Percentiles rank a stretch among this genome's conserved stretches.
These are phyloP conservation scores for Stachybotrys elegans DNA, from an alignment of 2,329 filamentous ascomycete genomes.

Conservation along the genomic window DNA sequence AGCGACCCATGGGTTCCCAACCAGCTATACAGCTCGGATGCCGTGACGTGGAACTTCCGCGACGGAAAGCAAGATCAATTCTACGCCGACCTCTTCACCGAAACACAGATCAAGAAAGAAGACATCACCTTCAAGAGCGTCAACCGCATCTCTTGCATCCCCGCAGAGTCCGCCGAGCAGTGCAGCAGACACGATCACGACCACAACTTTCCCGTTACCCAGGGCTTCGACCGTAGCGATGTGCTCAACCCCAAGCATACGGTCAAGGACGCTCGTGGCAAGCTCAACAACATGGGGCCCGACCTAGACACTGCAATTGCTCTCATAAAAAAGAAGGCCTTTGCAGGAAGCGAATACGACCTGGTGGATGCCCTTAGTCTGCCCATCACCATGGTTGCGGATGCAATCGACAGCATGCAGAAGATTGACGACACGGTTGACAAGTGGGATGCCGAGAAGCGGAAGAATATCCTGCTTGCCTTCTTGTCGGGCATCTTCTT, in stretches of 20 bases:
- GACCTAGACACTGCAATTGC: not conserved
- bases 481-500: constrained; percentile 3
- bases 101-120: not conserved
- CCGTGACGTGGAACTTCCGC: not conserved
- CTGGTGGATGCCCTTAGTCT: not conserved
- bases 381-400: not conserved
- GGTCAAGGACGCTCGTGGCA: not conserved
- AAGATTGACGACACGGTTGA: constrained; percentile 1
- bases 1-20: not conserved
- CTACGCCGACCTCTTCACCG: not conserved
- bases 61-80: not conserved
- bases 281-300: not conserved
- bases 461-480: not conserved
- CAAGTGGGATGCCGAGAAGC: constrained; percentile 3
- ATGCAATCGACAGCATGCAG: constrained; percentile 1
- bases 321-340: not conserved
- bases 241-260: not conserved
- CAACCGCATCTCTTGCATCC: not conserved
- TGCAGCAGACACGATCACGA: not conserved
- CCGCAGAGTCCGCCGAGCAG: not conserved
- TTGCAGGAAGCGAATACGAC: not conserved
- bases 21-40: not conserved
- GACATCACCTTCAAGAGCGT: not conserved
- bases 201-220: not conserved
- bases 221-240: not conserved